phyloP scores from a whole-genome alignment of 1,284 basidiomycete species.

The Chalciporus sp. region DNA sequence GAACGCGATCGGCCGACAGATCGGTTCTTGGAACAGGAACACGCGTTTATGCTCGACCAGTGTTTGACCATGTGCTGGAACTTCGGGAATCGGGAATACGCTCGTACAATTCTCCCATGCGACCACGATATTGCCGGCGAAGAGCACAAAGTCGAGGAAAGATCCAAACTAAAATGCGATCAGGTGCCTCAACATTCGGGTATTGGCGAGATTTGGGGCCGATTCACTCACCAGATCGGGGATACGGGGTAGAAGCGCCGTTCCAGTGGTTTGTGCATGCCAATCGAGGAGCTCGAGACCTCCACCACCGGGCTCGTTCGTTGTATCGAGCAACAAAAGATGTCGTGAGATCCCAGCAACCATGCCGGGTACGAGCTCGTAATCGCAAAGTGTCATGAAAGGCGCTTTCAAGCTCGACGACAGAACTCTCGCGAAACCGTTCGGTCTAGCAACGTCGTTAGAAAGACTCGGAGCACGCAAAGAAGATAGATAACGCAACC shows the following conservation, averaged over 20 bases:
- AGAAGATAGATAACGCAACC: background rate
- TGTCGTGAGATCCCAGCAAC: constrained; percentile 29
- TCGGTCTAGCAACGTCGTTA: constrained; percentile 14
- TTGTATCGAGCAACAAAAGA: constrained; percentile 29
- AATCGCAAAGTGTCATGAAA: constrained; percentile 25
- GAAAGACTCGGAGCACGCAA: background rate
- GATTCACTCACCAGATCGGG: constrained; percentile 23
- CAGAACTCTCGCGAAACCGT: constrained; percentile 22
- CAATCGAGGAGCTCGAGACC: constrained; percentile 32
- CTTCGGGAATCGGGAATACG: constrained; percentile 26
- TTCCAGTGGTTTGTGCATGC: constrained; percentile 26
- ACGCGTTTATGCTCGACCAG: constrained; percentile 26
- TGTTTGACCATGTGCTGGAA: constrained; percentile 25
- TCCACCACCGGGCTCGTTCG: constrained; percentile 16
- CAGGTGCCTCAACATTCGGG: background rate
- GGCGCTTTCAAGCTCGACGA: constrained; percentile 21
- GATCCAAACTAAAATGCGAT: constrained; percentile 20
- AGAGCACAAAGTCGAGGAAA: constrained; percentile 30
- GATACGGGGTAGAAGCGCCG: constrained; percentile 24
- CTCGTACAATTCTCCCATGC: constrained; percentile 32
- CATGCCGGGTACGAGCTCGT: constrained; percentile 23
- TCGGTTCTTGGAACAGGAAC: constrained; percentile 30
- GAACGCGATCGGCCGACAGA: constrained; percentile 27
- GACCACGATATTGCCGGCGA: constrained; percentile 25
- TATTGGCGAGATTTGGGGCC: background rate